phyloP scores from a whole-genome alignment of 2,329 filamentous ascomycete species.

The Colletotrichum tanaceti region DNA sequence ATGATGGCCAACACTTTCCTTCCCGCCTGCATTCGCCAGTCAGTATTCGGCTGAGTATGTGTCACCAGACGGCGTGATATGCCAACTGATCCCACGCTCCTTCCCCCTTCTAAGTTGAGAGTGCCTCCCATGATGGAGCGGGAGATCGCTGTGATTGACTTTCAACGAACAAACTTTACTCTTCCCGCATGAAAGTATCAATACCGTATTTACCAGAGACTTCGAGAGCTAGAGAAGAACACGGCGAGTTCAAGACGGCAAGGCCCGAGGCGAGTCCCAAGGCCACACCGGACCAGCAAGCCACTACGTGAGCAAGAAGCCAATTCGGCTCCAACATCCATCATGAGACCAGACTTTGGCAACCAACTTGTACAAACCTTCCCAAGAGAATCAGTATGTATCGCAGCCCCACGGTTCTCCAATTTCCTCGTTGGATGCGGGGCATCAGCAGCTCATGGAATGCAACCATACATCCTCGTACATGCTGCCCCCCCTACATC shows the following conservation, averaged over 20 bases:
- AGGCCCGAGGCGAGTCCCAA: background rate
- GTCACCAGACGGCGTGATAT: background rate
- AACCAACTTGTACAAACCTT: slow-evolving; percentile 9
- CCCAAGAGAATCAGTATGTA: slow-evolving; percentile 1
- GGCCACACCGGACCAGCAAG: background rate
- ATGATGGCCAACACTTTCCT: background rate
- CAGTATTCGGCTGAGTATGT: background rate
- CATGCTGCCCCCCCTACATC: background rate
- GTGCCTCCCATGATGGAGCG: background rate
- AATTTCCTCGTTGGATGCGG: background rate
- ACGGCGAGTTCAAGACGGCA: background rate
- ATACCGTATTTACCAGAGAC: background rate
- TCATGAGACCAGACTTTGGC: slow-evolving; percentile 22
- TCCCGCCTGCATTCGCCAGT: background rate
- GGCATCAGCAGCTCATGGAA: slow-evolving; percentile 19
- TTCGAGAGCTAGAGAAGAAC: background rate
- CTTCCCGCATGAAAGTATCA: background rate
- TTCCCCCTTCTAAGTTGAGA: background rate
- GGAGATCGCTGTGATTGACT: background rate
- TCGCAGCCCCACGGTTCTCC: background rate
- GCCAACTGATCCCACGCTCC: background rate
- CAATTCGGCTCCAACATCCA: background rate
- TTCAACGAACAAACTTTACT: background rate
- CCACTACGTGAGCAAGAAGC: background rate
- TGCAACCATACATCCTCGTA: background rate